A percentile compares a stretch with the other conserved stretches of the same genome.
These are phyloP conservation scores for Trichoderma sp. DNA, from an alignment of 2,329 filamentous ascomycete genomes.

Conservation along the genomic window DNA sequence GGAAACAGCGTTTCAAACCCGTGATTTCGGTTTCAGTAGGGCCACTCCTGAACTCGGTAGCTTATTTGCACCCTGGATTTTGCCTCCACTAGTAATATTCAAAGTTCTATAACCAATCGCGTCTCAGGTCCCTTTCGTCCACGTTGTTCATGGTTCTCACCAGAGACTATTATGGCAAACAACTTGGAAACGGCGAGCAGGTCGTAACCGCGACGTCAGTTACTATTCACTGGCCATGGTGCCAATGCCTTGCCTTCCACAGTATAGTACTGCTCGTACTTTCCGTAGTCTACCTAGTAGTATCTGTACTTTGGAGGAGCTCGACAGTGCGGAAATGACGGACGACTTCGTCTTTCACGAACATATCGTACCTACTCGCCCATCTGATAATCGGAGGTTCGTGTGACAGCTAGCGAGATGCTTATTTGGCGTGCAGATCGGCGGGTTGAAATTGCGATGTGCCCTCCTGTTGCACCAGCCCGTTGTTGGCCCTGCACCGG, in stretches of 20 bases:
- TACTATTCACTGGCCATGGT: neutral
- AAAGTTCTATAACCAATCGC: neutral
- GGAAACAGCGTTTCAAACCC: conserved; percentile 6
- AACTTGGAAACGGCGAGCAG: too few species aligned
- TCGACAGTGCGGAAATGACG: neutral
- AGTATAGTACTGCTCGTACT: neutral
- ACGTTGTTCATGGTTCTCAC: conserved; percentile 7
- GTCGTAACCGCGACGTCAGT: too few species aligned
- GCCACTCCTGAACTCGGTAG: conserved; percentile 3
- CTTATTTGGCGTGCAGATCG: conserved; percentile 22
- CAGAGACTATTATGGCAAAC: conserved; percentile 8
- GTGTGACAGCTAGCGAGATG: conserved; percentile 8
- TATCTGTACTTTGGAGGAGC: too few species aligned
- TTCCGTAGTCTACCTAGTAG: too few species aligned
- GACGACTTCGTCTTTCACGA: neutral
- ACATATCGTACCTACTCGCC: too few species aligned
- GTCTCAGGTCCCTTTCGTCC: conserved; percentile 20
- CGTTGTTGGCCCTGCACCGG: neutral
- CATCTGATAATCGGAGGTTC: conserved; percentile 1
- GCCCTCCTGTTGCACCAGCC: conserved; percentile 22
- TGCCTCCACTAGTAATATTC: neutral
- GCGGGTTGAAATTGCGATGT: conserved; percentile 22
- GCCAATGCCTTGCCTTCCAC: too few species aligned
- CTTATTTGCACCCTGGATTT: conserved; percentile 15
- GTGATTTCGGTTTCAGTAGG: neutral